These are phyloP conservation scores for Aspergillus thermomutatus DNA, from an alignment of 2,329 filamentous ascomycete genomes.

Conservation along the genomic window DNA sequence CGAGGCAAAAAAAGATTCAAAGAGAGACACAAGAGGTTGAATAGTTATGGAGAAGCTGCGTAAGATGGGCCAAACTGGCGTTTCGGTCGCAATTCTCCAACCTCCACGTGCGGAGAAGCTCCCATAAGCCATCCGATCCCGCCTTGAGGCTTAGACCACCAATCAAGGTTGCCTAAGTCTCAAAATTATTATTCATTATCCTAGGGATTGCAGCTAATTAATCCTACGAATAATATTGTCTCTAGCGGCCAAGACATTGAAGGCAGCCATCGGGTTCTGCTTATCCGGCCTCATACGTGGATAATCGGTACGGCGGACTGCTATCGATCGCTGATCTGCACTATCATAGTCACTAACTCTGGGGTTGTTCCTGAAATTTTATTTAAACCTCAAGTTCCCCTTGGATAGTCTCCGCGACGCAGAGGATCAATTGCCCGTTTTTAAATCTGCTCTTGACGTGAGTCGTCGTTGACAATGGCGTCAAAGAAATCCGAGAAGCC, in stretches of 20 bases:
- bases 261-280: constrained; percentile 5
- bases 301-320: background rate
- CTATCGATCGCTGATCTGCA: background rate
- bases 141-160: background rate
- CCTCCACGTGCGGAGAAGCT: background rate
- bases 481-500: constrained; percentile 31
- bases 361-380: background rate
- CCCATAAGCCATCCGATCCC: background rate
- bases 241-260: constrained; percentile 3
- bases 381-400: background rate
- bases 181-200: background rate
- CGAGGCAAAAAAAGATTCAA: constrained; percentile 1
- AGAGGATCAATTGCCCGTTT: background rate
- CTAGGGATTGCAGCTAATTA: background rate
- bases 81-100: constrained; percentile 11
- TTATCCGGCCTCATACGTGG: constrained; percentile 9
- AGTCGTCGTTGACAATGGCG: constrained; percentile 21
- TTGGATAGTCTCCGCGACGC: background rate
- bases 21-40: constrained; percentile 7
- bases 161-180: background rate
- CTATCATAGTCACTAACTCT: background rate
- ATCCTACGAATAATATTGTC: background rate
- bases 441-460: background rate
- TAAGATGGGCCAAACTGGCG: constrained; percentile 5
- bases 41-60: constrained; percentile 1